phyloP scores from a whole-genome alignment of 108 stramenopile genomes.

The Cyclotella baltica region DNA sequence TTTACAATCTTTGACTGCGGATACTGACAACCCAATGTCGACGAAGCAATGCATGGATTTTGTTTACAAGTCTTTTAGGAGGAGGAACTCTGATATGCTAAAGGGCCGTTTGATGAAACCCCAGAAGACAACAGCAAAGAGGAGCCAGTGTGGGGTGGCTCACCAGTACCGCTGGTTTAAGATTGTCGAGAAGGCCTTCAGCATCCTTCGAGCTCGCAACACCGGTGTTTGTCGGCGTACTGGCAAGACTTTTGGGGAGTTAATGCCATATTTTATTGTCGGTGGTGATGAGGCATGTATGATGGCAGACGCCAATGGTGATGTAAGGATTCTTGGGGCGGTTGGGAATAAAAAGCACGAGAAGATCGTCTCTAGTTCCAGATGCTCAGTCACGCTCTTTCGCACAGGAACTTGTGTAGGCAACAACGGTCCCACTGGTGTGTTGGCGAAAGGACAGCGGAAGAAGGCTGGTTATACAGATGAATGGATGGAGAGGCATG shows the following conservation, averaged over 20 bases:
- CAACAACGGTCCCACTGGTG: constrained; percentile 20
- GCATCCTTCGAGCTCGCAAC: constrained; percentile 10
- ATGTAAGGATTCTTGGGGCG: constrained; percentile 22
- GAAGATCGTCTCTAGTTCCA: constrained; percentile 12
- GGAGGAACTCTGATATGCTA: neutral
- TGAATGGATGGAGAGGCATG: constrained; percentile 14
- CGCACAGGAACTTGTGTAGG: constrained; percentile 22
- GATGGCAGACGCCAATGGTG: constrained; percentile 22
- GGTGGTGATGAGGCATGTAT: constrained; percentile 39
- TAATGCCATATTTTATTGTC: constrained; percentile 27
- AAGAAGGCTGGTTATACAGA: neutral
- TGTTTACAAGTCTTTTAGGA: neutral
- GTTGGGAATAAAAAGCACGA: constrained; percentile 40
- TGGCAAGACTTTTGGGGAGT: constrained; percentile 37
- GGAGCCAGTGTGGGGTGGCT: constrained; percentile 9
- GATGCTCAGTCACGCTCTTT: constrained; percentile 23
- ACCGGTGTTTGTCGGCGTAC: constrained; percentile 20
- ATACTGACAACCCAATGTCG: neutral
- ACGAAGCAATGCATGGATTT: neutral
- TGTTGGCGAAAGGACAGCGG: constrained; percentile 21
- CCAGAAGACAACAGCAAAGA: constrained; percentile 24
- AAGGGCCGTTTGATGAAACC: neutral
- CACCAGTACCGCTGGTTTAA: constrained; percentile 44
- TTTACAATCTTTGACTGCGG: neutral
- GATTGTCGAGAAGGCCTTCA: constrained; percentile 1